Evolutionary conservation across 2,329 filamentous ascomycete species (phyloP), one percentile per base, ranked within the genome.

Genomic region (Septoria petroselini): DNA sequence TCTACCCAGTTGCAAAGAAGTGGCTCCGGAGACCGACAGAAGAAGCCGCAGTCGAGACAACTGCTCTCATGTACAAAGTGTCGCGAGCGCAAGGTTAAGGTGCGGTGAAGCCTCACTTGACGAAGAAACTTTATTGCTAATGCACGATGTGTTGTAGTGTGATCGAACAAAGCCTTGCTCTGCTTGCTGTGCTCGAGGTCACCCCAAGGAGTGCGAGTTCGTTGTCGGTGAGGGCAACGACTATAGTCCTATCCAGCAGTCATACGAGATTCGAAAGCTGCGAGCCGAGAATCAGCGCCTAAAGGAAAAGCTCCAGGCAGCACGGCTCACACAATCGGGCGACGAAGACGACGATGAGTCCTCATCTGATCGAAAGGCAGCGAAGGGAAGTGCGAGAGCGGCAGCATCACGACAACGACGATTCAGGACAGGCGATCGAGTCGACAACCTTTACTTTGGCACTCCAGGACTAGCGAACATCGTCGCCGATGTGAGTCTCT

Each of bases 91-190:
- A 76, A 76, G 52, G 72, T 76, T 48, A 75, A 75, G 65, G 72
- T 73, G 53, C 43, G 65, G 56, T 17, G 35, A 34, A 34, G 18
- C 18, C 31, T 53, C 34, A 29, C 33, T 48, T 12, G 15, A 42
- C 25, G 37, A 41, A 38, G 27, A 17, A 33, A 30, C 15, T 33
- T 39, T 29, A 25, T 23, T 30, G 25, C 47, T 54, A 38, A 55
- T 42, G n/a, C 52, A 52, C 29, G 54, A 34, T 33, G 34, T 21
- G 38, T 38, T 7, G 31, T 48, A 74, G 71, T 76, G 73, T 55
- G 73, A 75, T 65, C 70, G 73, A 44, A 76, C 71, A 33, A 74
- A 74, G 56, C 73, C 73, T 38, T 76, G 73, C 60, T 72, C 70
- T 17, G 72, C 73, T 34, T 76, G 73, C 54, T 75, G 73, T 58